Base-by-base conservation (phyloP, 257 asterid species). In the Capsicum rhomboideum region DNA sequence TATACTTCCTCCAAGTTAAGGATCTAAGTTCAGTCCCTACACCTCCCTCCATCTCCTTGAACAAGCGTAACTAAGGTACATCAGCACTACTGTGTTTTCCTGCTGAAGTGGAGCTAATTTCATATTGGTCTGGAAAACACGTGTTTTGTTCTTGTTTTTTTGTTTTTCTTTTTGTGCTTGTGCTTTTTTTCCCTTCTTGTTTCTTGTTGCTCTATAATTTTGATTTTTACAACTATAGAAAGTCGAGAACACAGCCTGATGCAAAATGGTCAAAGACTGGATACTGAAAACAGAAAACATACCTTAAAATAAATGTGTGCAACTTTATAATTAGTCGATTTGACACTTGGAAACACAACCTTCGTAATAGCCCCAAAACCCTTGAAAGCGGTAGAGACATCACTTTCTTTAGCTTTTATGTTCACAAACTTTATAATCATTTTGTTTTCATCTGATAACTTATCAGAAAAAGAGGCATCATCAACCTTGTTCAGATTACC, bases 301-400 rank as follows among this genome's bases (percentile, higher is more conserved):
- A 91, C 97, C 93, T 87, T 67, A 85, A 93, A 93, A 87, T 86
- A 61, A 75, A 93, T 61, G 81, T 82, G 61, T 82, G 92, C 93
- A 87, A 55, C 40, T 72, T 59, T 87, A 82, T 77, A 83, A 55
- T 42, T 78, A 80, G 83, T 83, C 58, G 67, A 78, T 85, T 74
- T 50, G 67, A 59, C 69, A 79, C 67, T 3, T 66, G 67, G 82
- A 83, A 89, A 17, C 61, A 87, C 88, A 82, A 89, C 84, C 66
- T 87, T 85, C 85, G 83, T 58, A 82, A 93, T 86, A 79, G 84
- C 86, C 66, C 92, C 94, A 83, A 86, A 90, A 40, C n/a, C 11
- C 23, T 44, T 23, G 82, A 93, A 90, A 28, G 1, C 13, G 0
- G 28, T 1, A 44, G 11, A 18, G 69, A 90, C 2, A 6, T 80